phyloP scores from a whole-genome alignment of 257 asterid species.

The Anisodus acutangulus region DNA sequence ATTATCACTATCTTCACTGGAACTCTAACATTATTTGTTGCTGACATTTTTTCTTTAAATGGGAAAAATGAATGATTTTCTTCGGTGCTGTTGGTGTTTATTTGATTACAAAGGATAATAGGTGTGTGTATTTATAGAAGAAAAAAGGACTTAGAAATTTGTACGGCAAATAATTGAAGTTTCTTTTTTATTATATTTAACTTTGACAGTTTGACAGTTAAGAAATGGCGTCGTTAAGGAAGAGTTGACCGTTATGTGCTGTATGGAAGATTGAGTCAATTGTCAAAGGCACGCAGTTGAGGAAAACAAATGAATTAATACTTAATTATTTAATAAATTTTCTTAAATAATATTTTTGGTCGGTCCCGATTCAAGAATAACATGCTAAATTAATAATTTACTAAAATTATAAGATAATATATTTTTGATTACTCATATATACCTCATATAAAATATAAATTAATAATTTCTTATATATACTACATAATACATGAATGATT shows the following conservation, averaged over 20 bases:
- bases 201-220: not conserved
- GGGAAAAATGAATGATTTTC: constrained; percentile 1
- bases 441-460: too few species aligned
- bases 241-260: constrained; percentile 59
- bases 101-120: not conserved
- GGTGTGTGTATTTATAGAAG: not conserved
- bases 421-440: too few species aligned
- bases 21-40: not conserved
- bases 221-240: constrained; percentile 23
- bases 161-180: not conserved
- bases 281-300: constrained; percentile 40
- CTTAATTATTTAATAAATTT: too few species aligned
- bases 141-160: not conserved
- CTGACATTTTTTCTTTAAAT: constrained; percentile 12
- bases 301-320: not conserved
- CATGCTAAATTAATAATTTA: too few species aligned
- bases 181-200: not conserved
- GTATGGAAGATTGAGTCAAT: constrained; percentile 36
- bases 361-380: too few species aligned
- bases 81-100: not conserved
- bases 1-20: constrained; percentile 53
- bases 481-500: too few species aligned
- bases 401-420: too few species aligned
- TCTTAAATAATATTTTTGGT: too few species aligned
- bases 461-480: too few species aligned